Base-by-base conservation (phyloP, 306 rosid genomes). In the Casuarina equisetifolia region DNA sequence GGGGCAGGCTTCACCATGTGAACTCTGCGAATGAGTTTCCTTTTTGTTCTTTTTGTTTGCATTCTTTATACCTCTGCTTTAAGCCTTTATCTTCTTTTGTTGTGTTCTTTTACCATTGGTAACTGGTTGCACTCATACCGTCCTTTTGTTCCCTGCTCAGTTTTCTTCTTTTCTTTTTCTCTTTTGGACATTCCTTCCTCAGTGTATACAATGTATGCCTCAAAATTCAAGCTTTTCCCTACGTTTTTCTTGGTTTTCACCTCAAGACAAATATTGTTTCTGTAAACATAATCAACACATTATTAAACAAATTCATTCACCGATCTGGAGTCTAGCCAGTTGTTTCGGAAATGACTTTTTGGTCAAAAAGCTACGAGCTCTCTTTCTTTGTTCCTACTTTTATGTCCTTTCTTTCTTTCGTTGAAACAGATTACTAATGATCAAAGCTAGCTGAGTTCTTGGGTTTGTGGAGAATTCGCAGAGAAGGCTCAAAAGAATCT, bases 401-500 rank as follows among this genome's bases (percentile, higher is more conserved):
- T 25, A 13, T 16, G 17, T 54, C n/a, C 9, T n/a, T 54, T 54
- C 16, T 54, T 54, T 54, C 7, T 54, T 54, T 54, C n/a, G 3
- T 39, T 63, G 46, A 39, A 36, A 13, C 39, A 13, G 1, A 20
- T 38, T 15, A 38, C 5, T 13, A 63, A 38, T 62, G n/a, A 32
- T 36, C 35, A 63, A 63, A 63, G 25, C 69, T 35, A 62, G 19
- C 79, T 45, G 54, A 36, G 64, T 50, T 71, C 53, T 75, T 76
- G 74, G 38, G 80, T 81, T 77, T 81, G 81, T 55, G 72, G 79
- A 78, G 76, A 59, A 15, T 36, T 74, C 17, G 19, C 70, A 45
- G 63, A 43, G 63, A 75, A 84, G 80, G 72, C 84, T 76, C 64
- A 62, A 74, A 51, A 84, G 93, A 86, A 84, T 86, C 85, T 78